Evolutionary conservation across 306 rosid species (phyloP), one percentile per base, ranked within the genome.

Genomic region (Argentina anserina): DNA sequence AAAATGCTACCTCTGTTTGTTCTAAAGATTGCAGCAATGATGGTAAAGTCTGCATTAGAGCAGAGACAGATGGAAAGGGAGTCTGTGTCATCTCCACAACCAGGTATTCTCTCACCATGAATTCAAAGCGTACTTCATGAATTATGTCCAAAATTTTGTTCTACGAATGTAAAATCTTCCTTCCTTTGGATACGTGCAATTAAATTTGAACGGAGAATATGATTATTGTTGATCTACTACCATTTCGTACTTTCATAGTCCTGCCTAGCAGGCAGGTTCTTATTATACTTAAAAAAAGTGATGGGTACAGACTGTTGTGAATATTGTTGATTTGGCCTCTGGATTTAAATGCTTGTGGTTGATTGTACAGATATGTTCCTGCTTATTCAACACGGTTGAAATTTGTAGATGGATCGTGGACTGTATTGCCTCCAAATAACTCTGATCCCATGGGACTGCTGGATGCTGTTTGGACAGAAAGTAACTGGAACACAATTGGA

Each of bases 391-490:
- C 98, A 9, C 81, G 93, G 69, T 76, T 90, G 79, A 85, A 83
- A 76, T 84, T 72, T 75, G 85, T 89, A 76, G 87, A 93, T 49
- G 97, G 88, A 70, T 75, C 43, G 49, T 93, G 98, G 98, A 77
- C 18, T 74, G 87, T 93, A 69, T 73, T 93, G 81, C 87, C 97
- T 76, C 76, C 90, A 36, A 86, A 87, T 84, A 79, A 91, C 68
- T 85, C 96, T 12, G 98, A 87, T 34, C 81, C 79, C 34, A 86
- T 93, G 93, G 97, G 88, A 65, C 70, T 64, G 49, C 78, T 83
- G 69, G 98, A 93, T 58, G 85, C 93, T 45, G 84, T 93, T 79
- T 93, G 98, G 98, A 89, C 97, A 23, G 98, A 93, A 79, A 93
- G 98, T 81, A 90, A 93, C 79, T 93, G 98, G 98, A 85, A 90